Base-by-base conservation (phyloP, 805 yeast species). In the Yamadazyma nakazawae region DNA sequence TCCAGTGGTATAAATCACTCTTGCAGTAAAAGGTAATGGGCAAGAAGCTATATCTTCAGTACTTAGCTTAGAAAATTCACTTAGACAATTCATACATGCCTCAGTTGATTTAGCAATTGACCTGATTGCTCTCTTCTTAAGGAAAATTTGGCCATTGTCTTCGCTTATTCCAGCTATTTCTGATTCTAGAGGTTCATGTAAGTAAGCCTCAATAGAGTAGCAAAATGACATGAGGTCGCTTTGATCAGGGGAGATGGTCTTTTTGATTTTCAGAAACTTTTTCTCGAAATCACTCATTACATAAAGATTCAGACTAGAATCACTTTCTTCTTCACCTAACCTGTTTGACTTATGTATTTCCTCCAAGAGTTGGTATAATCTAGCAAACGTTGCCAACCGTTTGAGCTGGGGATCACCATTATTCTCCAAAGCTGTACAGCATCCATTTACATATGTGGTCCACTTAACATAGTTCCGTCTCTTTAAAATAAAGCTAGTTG, bases 1-100 rank as follows among this genome's bases (percentile, higher is more conserved):
- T 7, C 88, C 89, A 0, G 83, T 79, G 0, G 84, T 80, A 56
- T 82, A 82, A n/a, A 82, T 72, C 32, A 81, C 67, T 52, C 88
- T 68, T 2, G 84, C 68, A 28, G 75, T 73, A 51, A 76, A 79
- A 46, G 79, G 74, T 37, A 82, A 62, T 3, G 91, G 91, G 47
- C 79, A 67, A 2, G 75, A 62, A 0, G 84, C 76, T 17, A 84
- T 66, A n/a, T 71, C 66, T n/a, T 66, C 72, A 5, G 68, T 66
- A 1, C 72, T 54, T 47, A 79, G 63, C 58, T 63, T 66, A 50
- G 68, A 67, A 61, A 71, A 81, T 55, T 72, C 78, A 43, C 71
- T 72, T 48, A 80, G 66, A 2, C 82, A 73, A 40, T 66, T 64
- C 34, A 78, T 62, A 62, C 84, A 84, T 26, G 81, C 75, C 31